phyloP scores from a whole-genome alignment of 176 grass and related monocot species.

The Poa annua region DNA sequence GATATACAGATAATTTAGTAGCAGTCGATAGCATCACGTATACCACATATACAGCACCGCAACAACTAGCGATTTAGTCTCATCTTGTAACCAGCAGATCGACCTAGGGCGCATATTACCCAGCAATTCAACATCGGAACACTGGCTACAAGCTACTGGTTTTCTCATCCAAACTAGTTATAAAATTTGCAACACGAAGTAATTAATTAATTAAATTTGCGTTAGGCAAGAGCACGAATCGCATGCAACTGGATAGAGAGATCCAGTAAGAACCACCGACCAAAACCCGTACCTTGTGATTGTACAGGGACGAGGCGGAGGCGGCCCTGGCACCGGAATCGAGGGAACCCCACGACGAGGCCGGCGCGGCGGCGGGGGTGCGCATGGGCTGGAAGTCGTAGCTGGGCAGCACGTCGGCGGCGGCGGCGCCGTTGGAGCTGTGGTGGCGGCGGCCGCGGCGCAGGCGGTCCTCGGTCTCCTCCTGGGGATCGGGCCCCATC shows the following conservation, averaged over 20 bases:
- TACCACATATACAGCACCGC: neutral
- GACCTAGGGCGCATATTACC: neutral
- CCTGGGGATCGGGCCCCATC: slow-evolving; percentile 61
- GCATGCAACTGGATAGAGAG: neutral
- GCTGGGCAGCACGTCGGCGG: slow-evolving; percentile 61
- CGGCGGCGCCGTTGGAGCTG: slow-evolving; percentile 41
- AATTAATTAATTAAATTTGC: neutral
- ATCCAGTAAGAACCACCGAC: neutral
- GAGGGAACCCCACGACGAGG: slow-evolving; percentile 43
- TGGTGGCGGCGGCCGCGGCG: slow-evolving; percentile 30
- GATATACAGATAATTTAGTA: neutral
- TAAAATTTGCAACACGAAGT: neutral
- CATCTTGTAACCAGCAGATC: neutral
- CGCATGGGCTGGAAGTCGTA: slow-evolving; percentile 81
- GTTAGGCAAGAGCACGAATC: neutral
- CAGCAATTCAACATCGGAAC: neutral
- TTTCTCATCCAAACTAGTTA: slow-evolving; percentile 20
- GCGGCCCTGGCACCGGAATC: slow-evolving; percentile 55
- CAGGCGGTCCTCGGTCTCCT: slow-evolving; percentile 51
- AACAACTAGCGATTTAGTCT: neutral
- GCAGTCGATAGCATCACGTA: neutral
- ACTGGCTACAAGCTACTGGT: neutral
- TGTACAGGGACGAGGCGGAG: slow-evolving; percentile 56
- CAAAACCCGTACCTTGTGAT: slow-evolving; percentile 43
- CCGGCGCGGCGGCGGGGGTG: neutral